Base-by-base conservation (phyloP, 108 stramenopile genomes). In the Fistulifera pelliculosa region DNA sequence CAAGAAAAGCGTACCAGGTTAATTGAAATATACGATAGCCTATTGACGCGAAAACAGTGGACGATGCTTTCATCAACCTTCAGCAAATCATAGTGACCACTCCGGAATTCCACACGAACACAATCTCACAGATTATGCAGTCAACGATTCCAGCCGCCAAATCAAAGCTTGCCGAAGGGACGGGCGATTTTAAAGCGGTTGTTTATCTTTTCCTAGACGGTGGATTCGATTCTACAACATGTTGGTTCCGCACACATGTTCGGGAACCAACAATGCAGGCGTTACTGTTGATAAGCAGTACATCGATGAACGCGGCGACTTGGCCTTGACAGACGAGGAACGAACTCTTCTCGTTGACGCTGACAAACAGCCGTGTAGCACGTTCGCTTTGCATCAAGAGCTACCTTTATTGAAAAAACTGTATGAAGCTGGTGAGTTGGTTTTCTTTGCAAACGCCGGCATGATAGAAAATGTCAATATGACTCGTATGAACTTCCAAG, bases 181-280 rank as follows among this genome's bases (percentile, higher is more conserved):
- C 47, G 25, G 38, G 28, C 31, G 60, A 70, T 1, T 80, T 81
- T 70, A 79, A 84, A 60, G 76, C 77, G 2, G 55, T 88, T 44
- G 58, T 82, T 15, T 73, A 74, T 55, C 43, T 79, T 17, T 58
- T 65, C 48, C 41, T 85, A 19, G 61, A 40, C 28, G 79, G 79
- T 3, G 83, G 79, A 1, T 44, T 54, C 11, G 83, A 85, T 47
- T 66, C 67, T 85, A 59, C 51, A 76, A 76, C 27, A 62, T 81
- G 65, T 60, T 83, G 18, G 67, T 64, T 28, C 82, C 81, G 11
- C 56, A 72, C 43, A 65, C 54, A 24, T 66, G 65, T 52, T 42
- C 27, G 14, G 49, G 27, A 13, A 21, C n/a, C 14, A 54, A 58
- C 49, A 22, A 23, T 41, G 24, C 54, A 13, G 42, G 56, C 35